Base-by-base conservation (phyloP, 2,329 filamentous ascomycete genomes). In the Cordyceps cicadae region DNA sequence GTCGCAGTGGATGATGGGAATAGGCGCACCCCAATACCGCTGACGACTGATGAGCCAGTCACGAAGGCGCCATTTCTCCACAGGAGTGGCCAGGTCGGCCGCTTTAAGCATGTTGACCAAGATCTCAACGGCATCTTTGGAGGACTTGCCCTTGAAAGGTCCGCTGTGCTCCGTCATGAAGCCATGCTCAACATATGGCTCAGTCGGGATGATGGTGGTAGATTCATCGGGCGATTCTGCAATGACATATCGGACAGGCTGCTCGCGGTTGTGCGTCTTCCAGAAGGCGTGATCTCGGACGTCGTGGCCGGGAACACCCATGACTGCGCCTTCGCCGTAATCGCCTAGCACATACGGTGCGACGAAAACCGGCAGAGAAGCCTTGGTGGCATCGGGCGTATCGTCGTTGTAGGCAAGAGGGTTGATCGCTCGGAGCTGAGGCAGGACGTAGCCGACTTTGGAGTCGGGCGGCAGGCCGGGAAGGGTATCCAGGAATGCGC, bases 1-100 rank as follows among this genome's bases (percentile, higher is more conserved):
- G 19, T 75, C 71, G 69, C 92, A 96, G 74, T 96, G 90, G 41
- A 96, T 79, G 58, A 96, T 92, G 19, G 92, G 92, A 58, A 96
- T 96, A 0, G 92, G 92, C 0, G 91, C 84, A 15, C 92, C 92
- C 92, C 92, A 96, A 71, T 95, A 96, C 64, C 92, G 81, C 72
- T 96, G 92, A n/a, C 92, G 85, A 70, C 90, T 95, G 67, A 96
- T 88, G 60, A 96, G 77, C 92, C 92, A 96, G 73, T 96, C 92
- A 62, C 90, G 81, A 29, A 96, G 79, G 56, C 88, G 85, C 90
- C 90, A 96, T 63, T 84, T 89, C 62, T 89, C 85, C 9, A 83
- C 78, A n/a, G 77, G 71, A 61, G 84, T 78, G 11, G 85, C 89
- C n/a, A 85, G 76, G 1, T 77, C 74, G 5, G 82, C 81, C 3